Conservation (phyloP, 441 rosid genomes). For the Gossypium gossypioides region DNA sequence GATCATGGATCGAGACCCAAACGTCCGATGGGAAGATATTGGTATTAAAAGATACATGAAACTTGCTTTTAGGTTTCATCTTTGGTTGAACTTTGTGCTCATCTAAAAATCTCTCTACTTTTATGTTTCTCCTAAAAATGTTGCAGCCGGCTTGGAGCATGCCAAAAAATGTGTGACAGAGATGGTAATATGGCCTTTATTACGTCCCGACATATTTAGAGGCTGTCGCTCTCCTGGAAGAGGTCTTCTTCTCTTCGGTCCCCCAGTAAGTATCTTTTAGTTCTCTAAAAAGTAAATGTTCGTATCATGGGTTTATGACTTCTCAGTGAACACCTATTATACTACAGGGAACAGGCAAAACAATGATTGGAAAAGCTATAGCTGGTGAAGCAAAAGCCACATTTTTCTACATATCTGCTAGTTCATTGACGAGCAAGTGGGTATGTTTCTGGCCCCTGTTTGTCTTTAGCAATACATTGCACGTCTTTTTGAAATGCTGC, state of each 20-base stretch:
- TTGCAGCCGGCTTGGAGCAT: slow-evolving; percentile 90
- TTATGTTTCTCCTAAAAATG: slow-evolving; percentile 14
- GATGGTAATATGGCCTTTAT: slow-evolving; percentile 95
- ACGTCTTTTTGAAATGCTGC: neutral
- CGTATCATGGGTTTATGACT: slow-evolving; percentile 5
- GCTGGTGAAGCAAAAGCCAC: slow-evolving; percentile 99
- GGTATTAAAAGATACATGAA: slow-evolving; percentile 38
- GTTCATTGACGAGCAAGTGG: slow-evolving; percentile 98
- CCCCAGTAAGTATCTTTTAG: slow-evolving; percentile 55
- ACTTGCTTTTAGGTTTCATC: slow-evolving; percentile 10
- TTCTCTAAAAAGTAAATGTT: slow-evolving; percentile 11
- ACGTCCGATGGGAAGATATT: slow-evolving; percentile 92
- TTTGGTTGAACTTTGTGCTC: slow-evolving; percentile 3
- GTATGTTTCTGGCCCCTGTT: slow-evolving; percentile 31
- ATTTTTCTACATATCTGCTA: slow-evolving; percentile 89
- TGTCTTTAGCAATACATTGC: slow-evolving; percentile 2
- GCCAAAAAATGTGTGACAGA: slow-evolving; percentile 95
- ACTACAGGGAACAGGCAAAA: slow-evolving; percentile 86
- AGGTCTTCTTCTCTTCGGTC: slow-evolving; percentile 97
- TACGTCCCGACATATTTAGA: slow-evolving; percentile 86
- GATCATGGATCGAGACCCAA: slow-evolving; percentile 89
- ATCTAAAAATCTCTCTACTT: neutral
- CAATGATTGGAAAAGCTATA: slow-evolving; percentile 96
- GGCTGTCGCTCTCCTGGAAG: slow-evolving; percentile 96
- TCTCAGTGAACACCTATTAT: slow-evolving; percentile 15